These are phyloP conservation scores for Neospora caninum DNA, from an alignment of 169 alveolate genomes.

Conservation along the genomic window DNA sequence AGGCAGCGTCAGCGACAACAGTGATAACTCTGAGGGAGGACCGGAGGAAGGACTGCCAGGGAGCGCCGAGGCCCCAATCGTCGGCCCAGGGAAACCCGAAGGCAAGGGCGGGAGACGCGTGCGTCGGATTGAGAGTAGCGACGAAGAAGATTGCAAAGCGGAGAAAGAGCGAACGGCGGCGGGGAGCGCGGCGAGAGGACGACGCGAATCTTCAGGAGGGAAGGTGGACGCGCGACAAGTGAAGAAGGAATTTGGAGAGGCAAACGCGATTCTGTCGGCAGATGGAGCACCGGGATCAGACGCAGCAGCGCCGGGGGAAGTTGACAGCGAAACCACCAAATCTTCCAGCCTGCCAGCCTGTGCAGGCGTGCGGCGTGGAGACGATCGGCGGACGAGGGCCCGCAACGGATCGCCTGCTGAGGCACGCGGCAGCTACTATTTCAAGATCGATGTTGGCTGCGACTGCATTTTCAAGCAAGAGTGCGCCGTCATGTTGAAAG, in stretches of 20 bases:
- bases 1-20: neutral
- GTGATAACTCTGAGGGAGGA: neutral
- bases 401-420: neutral
- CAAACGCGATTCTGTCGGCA: no score
- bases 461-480: conserved; percentile 13
- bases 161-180: neutral
- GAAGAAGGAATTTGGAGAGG: no score
- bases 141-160: neutral
- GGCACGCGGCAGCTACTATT: neutral
- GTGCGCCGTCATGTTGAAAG: conserved; percentile 4
- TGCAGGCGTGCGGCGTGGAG: no score
- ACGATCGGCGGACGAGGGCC: neutral
- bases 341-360: no score
- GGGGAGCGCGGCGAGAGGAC: neutral
- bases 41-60: neutral
- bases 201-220: neutral
- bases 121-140: neutral
- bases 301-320: no score
- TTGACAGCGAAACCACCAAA: no score
- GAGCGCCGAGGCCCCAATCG: neutral
- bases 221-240: neutral
- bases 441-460: neutral
- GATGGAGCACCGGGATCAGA: no score
- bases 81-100: neutral
- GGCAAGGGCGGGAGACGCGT: neutral